Conservation (phyloP, 495 filamentous ascomycete species). For the Tuber brumale region DNA sequence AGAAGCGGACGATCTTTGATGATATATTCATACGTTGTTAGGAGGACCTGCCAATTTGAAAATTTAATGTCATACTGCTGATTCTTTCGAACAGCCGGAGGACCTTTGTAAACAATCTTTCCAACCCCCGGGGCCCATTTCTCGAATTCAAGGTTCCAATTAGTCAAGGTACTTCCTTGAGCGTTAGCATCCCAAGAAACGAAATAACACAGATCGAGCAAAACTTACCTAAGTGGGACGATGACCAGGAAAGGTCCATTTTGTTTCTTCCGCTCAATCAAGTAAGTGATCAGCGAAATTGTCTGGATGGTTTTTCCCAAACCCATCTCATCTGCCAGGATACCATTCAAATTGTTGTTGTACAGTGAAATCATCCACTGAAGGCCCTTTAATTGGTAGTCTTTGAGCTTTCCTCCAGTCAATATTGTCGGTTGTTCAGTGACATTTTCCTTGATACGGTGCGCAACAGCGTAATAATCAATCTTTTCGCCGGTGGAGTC, state of each 20-base stretch:
- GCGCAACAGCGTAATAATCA: constrained; percentile 97
- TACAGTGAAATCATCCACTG: constrained; percentile 99
- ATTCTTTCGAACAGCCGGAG: constrained; percentile 77
- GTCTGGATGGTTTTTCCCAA: constrained; percentile 99
- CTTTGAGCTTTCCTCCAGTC: constrained; percentile 85
- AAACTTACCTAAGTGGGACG: constrained; percentile 60
- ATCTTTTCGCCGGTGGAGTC: constrained; percentile 53
- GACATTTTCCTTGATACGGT: constrained; percentile 88
- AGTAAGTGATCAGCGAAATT: constrained; percentile 92
- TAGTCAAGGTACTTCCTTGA: constrained; percentile 72
- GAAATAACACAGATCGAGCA: not conserved
- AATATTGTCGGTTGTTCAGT: constrained; percentile 73
- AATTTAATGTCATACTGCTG: constrained; percentile 91
- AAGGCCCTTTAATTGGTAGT: constrained; percentile 95
- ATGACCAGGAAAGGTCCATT: constrained; percentile 93
- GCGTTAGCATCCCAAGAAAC: constrained; percentile 15
- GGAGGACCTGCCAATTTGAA: constrained; percentile 88
- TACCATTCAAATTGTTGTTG: constrained; percentile 99
- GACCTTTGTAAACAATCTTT: constrained; percentile 93
- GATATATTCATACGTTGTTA: constrained; percentile 98
- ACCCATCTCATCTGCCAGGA: constrained; percentile 98
- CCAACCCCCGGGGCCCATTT: constrained; percentile 89
- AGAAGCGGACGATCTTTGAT: constrained; percentile 95
- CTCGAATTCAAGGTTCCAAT: constrained; percentile 98
- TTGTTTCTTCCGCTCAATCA: constrained; percentile 92